A percentile compares a stretch with the other conserved stretches of the same genome.
Evolutionary conservation across 768 basidiomycete species (phyloP).

Genomic region (Hysterangium stoloniferum): DNA sequence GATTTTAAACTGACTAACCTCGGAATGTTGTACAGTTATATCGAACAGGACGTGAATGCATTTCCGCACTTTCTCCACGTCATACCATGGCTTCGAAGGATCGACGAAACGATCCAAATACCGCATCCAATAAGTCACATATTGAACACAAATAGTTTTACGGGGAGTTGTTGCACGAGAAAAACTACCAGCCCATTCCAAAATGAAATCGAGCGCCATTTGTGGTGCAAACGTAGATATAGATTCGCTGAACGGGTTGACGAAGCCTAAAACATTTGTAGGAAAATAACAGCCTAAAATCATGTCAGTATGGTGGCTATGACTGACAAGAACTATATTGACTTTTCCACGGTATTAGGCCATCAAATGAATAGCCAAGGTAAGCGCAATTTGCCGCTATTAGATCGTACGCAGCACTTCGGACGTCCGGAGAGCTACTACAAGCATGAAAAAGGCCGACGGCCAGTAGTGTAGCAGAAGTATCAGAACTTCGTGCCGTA

Average conservation of each 20-base stretch:
- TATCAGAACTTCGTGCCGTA: slow-evolving; percentile 43
- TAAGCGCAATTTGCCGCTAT: slow-evolving; percentile 69
- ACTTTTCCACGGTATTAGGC: slow-evolving; percentile 67
- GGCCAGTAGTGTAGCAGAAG: slow-evolving; percentile 78
- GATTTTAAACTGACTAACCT: slow-evolving; percentile 35
- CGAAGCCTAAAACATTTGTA: slow-evolving; percentile 54
- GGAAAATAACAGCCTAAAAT: slow-evolving; percentile 60
- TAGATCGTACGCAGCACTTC: slow-evolving; percentile 72
- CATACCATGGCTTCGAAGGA: slow-evolving; percentile 58
- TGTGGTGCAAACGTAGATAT: slow-evolving; percentile 69
- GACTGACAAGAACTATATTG: slow-evolving; percentile 13
- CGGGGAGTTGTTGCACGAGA: slow-evolving; percentile 35
- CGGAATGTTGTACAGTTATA: slow-evolving; percentile 59
- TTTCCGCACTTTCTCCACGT: slow-evolving; percentile 68
- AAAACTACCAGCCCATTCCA: slow-evolving; percentile 60
- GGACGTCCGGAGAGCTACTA: slow-evolving; percentile 63
- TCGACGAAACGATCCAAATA: slow-evolving; percentile 69
- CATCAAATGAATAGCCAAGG: slow-evolving; percentile 65
- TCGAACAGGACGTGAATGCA: slow-evolving; percentile 76
- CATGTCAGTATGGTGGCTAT: not conserved
- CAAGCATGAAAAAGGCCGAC: slow-evolving; percentile 77
- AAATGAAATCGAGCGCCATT: slow-evolving; percentile 80
- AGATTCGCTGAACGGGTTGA: slow-evolving; percentile 59
- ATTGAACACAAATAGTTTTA: slow-evolving; percentile 68
- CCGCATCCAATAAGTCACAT: slow-evolving; percentile 83